Base-by-base conservation (phyloP, 345 rosid species). In the Salix exigua region DNA sequence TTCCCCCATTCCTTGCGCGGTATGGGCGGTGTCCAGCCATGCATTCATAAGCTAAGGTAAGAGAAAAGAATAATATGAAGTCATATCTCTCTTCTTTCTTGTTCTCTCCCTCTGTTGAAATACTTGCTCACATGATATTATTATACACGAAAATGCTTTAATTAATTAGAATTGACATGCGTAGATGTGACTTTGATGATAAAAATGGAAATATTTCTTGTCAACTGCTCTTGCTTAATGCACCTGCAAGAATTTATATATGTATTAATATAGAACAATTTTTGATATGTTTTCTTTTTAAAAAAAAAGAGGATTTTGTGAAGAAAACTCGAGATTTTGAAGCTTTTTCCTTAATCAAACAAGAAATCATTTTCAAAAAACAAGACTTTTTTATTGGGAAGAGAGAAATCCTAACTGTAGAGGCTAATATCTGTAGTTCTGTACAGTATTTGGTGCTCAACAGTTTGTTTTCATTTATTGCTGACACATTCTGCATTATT, bases 151-250 rank as follows among this genome's bases (percentile, higher is more conserved):
- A 13, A 46, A 46, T 14, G 5, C 16, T 12, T 46, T 4, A 46
- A 13, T 71, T 61, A 50, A 50, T 53, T 69, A 73, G 78, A 75
- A 58, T 71, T 38, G 79, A 71, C 72, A 61, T 71, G 75, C 73
- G 67, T 75, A 14, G 82, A 78, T 78, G 84, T 78, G 82, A 84
- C 78, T 53, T 80, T 23, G 71, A 72, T 75, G 78, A 72, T 53
- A 67, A 77, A 70, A 66, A 38, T 46, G 81, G 86, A 77, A n/a
- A 83, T 37, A 42, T 80, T 74, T 23, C 79, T 62, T 68, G 50
- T 75, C 78, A 72, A 64, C 67, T 73, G 73, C 78, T 72, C 53
- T 31, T 62, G 73, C 31, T 80, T 60, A 66, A 77, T 60, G 78
- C 76, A 75, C 64, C 85, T 76, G 80, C 74, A 69, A 67, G n/a